Evolutionary conservation across 257 asterid species (phyloP).

Genomic region (Capsicum chinense): DNA sequence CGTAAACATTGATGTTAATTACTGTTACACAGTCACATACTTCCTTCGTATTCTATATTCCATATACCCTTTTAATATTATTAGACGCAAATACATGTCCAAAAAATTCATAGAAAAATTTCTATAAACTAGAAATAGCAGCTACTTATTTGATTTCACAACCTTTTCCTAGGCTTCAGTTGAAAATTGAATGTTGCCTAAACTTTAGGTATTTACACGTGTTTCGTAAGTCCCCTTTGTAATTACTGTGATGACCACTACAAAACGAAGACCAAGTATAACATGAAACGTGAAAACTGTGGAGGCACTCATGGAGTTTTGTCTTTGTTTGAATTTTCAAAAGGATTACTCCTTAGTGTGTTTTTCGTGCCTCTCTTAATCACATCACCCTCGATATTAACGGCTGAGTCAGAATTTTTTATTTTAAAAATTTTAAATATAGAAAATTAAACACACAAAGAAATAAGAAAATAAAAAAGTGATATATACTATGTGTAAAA

Average conservation of each 20-base stretch:
- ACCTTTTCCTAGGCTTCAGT: background rate
- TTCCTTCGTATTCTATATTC: background rate
- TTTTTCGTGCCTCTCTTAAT: background rate
- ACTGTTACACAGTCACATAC: background rate
- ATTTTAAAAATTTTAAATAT: background rate
- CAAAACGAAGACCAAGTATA: background rate
- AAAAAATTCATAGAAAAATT: background rate
- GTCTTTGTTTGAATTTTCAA: background rate
- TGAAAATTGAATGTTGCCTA: background rate
- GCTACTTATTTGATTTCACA: background rate
- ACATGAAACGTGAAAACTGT: slow-evolving; percentile 16
- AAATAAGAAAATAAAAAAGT: background rate
- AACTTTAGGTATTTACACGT: background rate
- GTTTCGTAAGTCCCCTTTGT: background rate
- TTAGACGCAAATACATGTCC: background rate
- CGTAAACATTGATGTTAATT: background rate
- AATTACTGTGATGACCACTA: background rate
- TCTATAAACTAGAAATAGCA: background rate
- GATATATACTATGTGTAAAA: background rate
- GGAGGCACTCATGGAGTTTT: background rate
- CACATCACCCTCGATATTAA: background rate
- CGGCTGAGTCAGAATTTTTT: too few relatives aligned
- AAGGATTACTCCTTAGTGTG: background rate
- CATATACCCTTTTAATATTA: too few relatives aligned
- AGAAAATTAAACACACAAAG: background rate